Conservation (phyloP, 352 stramenopile genomes). For the Globisporangium uncinulatum region DNA sequence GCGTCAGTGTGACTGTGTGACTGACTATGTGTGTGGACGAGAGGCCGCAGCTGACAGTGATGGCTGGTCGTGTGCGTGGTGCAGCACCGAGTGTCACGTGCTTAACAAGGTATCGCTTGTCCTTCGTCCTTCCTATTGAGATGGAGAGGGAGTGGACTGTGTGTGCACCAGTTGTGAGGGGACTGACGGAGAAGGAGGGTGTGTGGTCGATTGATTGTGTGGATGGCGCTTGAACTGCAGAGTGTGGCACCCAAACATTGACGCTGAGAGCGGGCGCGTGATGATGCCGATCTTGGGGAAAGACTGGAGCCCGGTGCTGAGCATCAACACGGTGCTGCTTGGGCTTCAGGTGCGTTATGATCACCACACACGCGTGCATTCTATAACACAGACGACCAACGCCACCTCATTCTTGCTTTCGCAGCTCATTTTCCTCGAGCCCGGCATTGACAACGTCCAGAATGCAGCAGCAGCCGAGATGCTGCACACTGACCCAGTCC, state of each 20-base stretch:
- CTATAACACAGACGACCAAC: too few relatives aligned
- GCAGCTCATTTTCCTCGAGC: constrained; percentile 79
- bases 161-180: background rate
- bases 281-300: constrained; percentile 85
- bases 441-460: constrained; percentile 60
- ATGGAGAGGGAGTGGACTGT: background rate
- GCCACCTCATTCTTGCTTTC: too few relatives aligned
- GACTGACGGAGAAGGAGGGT: background rate
- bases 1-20: background rate
- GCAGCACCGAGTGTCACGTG: constrained; percentile 68
- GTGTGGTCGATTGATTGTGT: constrained; percentile 7
- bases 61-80: background rate
- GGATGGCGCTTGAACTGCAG: constrained; percentile 20
- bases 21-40: background rate
- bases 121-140: background rate
- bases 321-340: constrained; percentile 82
- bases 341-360: constrained; percentile 56
- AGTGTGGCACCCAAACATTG: constrained; percentile 85
- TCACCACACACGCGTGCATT: background rate
- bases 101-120: constrained; percentile 40
- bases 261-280: constrained; percentile 63
- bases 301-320: constrained; percentile 81
- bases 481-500: constrained; percentile 35
- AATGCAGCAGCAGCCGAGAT: constrained; percentile 50
- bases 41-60: background rate